Evolutionary conservation across 192 early-diverging fungal genomes (phyloP).

Genomic region (Coemansia reversa): DNA sequence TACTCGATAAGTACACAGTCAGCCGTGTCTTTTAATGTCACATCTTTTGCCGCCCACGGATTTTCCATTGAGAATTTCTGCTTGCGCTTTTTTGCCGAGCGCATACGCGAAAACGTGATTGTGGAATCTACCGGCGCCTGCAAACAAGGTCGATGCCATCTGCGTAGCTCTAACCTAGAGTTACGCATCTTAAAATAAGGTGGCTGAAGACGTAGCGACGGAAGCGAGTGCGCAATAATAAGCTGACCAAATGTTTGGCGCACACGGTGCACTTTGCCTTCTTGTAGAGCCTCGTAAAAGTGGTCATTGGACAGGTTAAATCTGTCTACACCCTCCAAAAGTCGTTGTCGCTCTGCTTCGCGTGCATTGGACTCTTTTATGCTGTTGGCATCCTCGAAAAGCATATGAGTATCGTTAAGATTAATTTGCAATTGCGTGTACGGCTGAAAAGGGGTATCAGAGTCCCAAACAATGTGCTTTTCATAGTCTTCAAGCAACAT

Average conservation of each 20-base stretch:
- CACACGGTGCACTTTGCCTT: conserved; percentile 69
- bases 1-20: conserved; percentile 88
- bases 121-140: conserved; percentile 60
- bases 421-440: conserved; percentile 61
- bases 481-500: conserved; percentile 60
- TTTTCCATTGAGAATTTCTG: conserved; percentile 65
- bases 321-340: conserved; percentile 61
- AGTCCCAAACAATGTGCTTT: conserved; percentile 79
- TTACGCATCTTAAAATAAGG: conserved; percentile 83
- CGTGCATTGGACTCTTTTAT: conserved; percentile 54
- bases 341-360: conserved; percentile 62
- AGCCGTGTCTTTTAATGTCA: conserved; percentile 83
- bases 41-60: conserved; percentile 80
- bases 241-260: conserved; percentile 85
- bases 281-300: conserved; percentile 72
- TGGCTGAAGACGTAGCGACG: conserved; percentile 77
- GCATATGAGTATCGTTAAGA: conserved; percentile 74
- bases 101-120: conserved; percentile 75
- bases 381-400: conserved; percentile 60
- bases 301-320: conserved; percentile 91
- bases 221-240: conserved; percentile 82
- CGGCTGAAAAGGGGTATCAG: conserved; percentile 55
- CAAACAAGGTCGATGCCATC: conserved; percentile 84
- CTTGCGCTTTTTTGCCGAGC: conserved; percentile 70
- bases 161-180: conserved; percentile 75